Base-by-base conservation (phyloP, 305 asterid species). In the Fraxinus nigra region DNA sequence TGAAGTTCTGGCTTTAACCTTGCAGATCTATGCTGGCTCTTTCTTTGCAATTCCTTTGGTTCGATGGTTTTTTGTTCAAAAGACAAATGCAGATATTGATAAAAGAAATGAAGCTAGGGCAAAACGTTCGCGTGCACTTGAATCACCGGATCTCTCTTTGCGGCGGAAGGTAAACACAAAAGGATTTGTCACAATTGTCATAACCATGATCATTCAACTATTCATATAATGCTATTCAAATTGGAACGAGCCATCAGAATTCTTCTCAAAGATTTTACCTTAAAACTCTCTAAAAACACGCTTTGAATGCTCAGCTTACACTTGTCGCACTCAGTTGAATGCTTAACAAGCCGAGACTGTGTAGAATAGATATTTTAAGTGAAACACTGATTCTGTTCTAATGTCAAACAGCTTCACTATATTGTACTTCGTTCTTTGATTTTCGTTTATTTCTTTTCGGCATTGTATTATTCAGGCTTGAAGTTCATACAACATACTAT, bases 21-120 rank as follows among this genome's bases (percentile, higher is more conserved):
- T 87, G 92, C 96, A 96, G 99, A 85, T 97, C 75, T 97, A 97
- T 78, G 98, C 99, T 80, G 97, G 95, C 81, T 94, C 99, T 79
- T 97, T 97, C 91, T 97, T 97, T 81, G 95, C 93, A 72, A 96
- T 96, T 85, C 99, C 99, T 78, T 77, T 92, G 82, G 37, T 90
- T 81, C 92, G 99, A 79, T 92, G 97, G 98, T 85, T 91, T 81
- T 82, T 90, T 33, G 80, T 94, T 85, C 90, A 82, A 88, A 92
- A 82, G 89, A 89, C 87, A 76, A 96, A 96, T 80, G 89, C 92
- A 40, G 86, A 86, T 82, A 94, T 96, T 82, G 85, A 84, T 38
- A 87, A 87, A 85, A 92, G 97, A 86, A 97, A 97, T 79, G 84
- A 9, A 84, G 92, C 94, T 32, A 90, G 99, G 87, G 88, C 91